These are phyloP conservation scores for Penicillium canariense DNA, from an alignment of 495 filamentous ascomycete species.

Conservation along the genomic window DNA sequence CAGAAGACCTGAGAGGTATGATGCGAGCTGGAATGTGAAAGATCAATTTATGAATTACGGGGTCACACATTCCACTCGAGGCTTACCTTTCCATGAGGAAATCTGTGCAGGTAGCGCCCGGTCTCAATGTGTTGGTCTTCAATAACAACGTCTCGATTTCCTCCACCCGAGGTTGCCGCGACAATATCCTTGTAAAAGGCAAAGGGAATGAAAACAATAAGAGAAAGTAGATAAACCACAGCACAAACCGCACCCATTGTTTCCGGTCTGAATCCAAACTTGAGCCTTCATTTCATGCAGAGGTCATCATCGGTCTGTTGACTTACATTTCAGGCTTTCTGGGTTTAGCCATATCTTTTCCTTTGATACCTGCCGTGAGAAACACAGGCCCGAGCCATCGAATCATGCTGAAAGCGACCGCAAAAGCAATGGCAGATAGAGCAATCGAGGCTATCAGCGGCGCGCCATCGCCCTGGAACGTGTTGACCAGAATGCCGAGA, in stretches of 20 bases:
- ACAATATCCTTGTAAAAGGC: slow-evolving; percentile 98
- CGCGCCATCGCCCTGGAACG: slow-evolving; percentile 80
- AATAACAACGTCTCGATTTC: slow-evolving; percentile 81
- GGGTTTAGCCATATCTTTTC: slow-evolving; percentile 83
- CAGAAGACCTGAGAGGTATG: slow-evolving; percentile 90
- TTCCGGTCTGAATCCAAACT: slow-evolving; percentile 62
- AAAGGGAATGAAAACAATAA: slow-evolving; percentile 93
- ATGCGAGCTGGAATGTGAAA: slow-evolving; percentile 64
- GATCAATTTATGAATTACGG: neutral
- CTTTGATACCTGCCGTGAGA: slow-evolving; percentile 84
- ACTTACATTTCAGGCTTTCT: slow-evolving; percentile 70
- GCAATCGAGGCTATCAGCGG: slow-evolving; percentile 86
- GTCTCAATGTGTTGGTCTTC: slow-evolving; percentile 63
- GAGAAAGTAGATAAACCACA: slow-evolving; percentile 79
- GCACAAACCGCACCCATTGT: slow-evolving; percentile 97
- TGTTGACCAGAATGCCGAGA: slow-evolving; percentile 72
- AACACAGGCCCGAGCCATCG: slow-evolving; percentile 93
- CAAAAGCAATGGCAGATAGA: slow-evolving; percentile 80
- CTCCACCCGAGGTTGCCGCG: slow-evolving; percentile 89
- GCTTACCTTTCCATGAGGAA: slow-evolving; percentile 87
- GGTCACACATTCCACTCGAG: neutral
- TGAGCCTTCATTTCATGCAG: slow-evolving; percentile 19
- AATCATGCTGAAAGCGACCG: slow-evolving; percentile 76
- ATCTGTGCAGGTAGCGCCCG: slow-evolving; percentile 80
- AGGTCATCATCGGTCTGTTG: neutral